phyloP scores from a whole-genome alignment of 2,329 filamentous ascomycete genomes.

The Biscogniauxia sp. region DNA sequence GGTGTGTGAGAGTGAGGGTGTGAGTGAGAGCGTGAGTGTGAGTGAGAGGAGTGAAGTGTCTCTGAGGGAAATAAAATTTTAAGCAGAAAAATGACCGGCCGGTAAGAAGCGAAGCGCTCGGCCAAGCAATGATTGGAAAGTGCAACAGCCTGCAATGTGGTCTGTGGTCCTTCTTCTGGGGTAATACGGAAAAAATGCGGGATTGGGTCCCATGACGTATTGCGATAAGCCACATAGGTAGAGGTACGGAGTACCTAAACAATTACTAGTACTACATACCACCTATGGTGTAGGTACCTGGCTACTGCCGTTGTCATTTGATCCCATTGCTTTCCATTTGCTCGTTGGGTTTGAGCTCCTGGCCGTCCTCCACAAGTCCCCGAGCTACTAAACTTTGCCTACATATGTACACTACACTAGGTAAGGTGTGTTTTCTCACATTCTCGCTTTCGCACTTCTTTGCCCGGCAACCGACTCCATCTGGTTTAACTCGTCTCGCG shows the following conservation, averaged over 20 bases:
- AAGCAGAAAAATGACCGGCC: neutral
- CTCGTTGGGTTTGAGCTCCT: neutral
- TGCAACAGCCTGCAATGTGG: conserved; percentile 1
- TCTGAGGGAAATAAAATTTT: neutral
- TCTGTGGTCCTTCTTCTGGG: conserved; percentile 15
- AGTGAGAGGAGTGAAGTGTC: neutral
- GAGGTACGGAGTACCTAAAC: too few species aligned
- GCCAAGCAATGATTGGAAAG: neutral
- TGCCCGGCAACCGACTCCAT: neutral
- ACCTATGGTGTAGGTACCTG: too few species aligned
- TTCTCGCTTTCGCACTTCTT: neutral
- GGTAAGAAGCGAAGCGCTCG: neutral
- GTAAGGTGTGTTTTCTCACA: neutral
- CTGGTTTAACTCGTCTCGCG: too few species aligned
- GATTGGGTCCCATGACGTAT: conserved; percentile 23
- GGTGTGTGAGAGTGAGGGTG: neutral
- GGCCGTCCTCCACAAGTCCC: too few species aligned
- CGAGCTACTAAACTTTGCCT: neutral
- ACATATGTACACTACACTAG: neutral
- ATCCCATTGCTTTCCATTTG: neutral
- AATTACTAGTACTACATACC: conserved; percentile 1
- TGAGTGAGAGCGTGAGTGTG: neutral
- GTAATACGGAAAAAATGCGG: conserved; percentile 20
- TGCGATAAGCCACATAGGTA: conserved; percentile 17
- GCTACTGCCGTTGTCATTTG: neutral